Evolutionary conservation across 331 rosid species (phyloP), one percentile per base, ranked within the genome.

Genomic region (Quercus phellos): DNA sequence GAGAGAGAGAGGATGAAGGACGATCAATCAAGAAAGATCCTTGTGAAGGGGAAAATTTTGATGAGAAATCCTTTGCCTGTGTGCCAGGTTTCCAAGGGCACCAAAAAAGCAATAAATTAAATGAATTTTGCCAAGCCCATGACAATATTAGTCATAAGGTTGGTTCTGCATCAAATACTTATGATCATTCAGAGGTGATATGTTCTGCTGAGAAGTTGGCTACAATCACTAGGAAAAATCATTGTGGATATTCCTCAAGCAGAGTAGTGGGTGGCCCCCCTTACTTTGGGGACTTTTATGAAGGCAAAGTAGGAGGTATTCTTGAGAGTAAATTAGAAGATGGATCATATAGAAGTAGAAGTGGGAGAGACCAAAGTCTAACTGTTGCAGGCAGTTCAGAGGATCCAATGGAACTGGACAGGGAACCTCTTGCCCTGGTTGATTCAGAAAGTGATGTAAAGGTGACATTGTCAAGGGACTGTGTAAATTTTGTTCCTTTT

Each of bases 281-380:
- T 58, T 70, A 67, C 43, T 77, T 51, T 75, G 82, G 68, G 38
- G 85, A 74, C 53, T 60, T 46, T 43, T 76, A 78, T 61, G 89
- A 84, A 78, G 93, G 85, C 9, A 87, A 84, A 68, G 86, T 82
- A 75, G 84, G 79, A 34, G 86, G 75, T 82, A 67, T 79, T 13
- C 71, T 63, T 77, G 87, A 85, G 74, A 87, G 78, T 84, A 82
- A 70, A 68, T 84, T 76, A 79, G 79, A 46, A 27, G 84, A 51
- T 72, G 89, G 72, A 68, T 76, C 53, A 21, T 11, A 72, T 12
- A 78, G 82, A 70, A 32, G 58, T 59, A 76, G 64, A 64, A 68
- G 50, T n/a, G 13, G 77, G n/a, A 86, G 67, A 75, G 86, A 81
- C 71, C 82, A 72, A 72, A 78, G 1, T 24, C 56, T 51, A 64